Base-by-base conservation (phyloP, 2,329 filamentous ascomycete genomes). In the Claviceps sp. region DNA sequence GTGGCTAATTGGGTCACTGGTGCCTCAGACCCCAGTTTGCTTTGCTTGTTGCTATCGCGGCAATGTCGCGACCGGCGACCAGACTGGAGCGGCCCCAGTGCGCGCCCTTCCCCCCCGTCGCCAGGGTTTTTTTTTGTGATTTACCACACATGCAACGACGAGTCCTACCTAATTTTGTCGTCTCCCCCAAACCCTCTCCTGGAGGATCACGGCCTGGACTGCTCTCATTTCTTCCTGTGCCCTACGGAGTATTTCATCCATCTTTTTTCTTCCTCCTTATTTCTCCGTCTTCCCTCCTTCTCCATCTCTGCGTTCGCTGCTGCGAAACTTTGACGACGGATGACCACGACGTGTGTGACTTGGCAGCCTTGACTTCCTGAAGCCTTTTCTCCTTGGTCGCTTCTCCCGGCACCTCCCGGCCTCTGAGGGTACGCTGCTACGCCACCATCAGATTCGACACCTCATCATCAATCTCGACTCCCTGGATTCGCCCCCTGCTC, bases 381-480 rank as follows among this genome's bases (percentile, higher is more conserved):
- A 20, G 47, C 50, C 38, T 45, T 34, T n/a, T 37, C 23, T 50
- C 42, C 45, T 47, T 52, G 42, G 37, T 49, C 50, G 42, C 20
- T 46, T 53, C 51, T 54, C 17, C 16, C 38, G 54, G 56, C 52
- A 50, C 49, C 55, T 47, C 49, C 52, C 42, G 52, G 46, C 29
- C 49, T 46, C 47, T 43, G 48, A 52, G 54, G 46, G 47, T 49
- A 52, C 54, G 53, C 51, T 52, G 45, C 46, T 50, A 53, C 54
- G 53, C 56, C 53, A 55, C 55, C 40, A 38, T 23, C 47, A 16
- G 20, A 23, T 47, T 53, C 43, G 46, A 47, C 45, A 43, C 23
- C 43, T 51, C 42, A 8, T 47, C 39, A 17, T 20, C 38, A 34
- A 34, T 23, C 34, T 37, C 43, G 43, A 29, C 49, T 5, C 14